phyloP scores from a whole-genome alignment of 192 early-diverging fungal species.

The Spizellomyces punctatus region DNA sequence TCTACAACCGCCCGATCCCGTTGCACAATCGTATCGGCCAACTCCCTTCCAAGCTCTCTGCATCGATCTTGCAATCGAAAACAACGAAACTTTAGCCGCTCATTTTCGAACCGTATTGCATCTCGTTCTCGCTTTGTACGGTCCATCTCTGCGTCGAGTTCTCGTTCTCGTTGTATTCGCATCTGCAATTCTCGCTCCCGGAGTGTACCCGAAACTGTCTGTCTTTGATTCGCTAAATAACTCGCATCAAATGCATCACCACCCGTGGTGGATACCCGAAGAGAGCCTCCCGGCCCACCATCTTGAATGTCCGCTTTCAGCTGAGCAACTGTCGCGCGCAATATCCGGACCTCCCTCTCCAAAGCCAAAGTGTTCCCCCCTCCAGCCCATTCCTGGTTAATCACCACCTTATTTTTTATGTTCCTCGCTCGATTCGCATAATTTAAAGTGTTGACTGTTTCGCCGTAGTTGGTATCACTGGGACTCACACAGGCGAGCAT shows the following conservation, averaged over 20 bases:
- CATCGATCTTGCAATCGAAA: constrained; percentile 33
- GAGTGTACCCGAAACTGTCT: constrained; percentile 8
- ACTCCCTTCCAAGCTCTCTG: constrained; percentile 27
- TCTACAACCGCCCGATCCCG: constrained; percentile 42
- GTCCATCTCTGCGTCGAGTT: constrained; percentile 32
- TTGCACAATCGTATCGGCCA: constrained; percentile 22
- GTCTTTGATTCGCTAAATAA: constrained; percentile 7
- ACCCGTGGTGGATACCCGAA: neutral
- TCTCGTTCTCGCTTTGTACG: constrained; percentile 12
- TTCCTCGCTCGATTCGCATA: constrained; percentile 96
- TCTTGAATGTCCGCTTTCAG: constrained; percentile 39
- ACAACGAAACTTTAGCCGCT: constrained; percentile 40
- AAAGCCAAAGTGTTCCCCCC: constrained; percentile 27
- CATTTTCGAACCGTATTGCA: constrained; percentile 33
- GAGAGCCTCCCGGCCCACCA: neutral
- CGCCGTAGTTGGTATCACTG: constrained; percentile 79
- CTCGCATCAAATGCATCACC: neutral
- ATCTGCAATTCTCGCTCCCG: constrained; percentile 40
- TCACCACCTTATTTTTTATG: constrained; percentile 87
- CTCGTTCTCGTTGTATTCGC: constrained; percentile 38
- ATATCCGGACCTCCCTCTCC: constrained; percentile 43
- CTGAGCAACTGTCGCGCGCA: constrained; percentile 46
- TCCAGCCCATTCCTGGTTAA: constrained; percentile 68
- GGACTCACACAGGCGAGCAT: constrained; percentile 96
- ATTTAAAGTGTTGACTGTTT: constrained; percentile 94